phyloP scores from a whole-genome alignment of 176 grass and related monocot species.

The Elymus sibiricus region DNA sequence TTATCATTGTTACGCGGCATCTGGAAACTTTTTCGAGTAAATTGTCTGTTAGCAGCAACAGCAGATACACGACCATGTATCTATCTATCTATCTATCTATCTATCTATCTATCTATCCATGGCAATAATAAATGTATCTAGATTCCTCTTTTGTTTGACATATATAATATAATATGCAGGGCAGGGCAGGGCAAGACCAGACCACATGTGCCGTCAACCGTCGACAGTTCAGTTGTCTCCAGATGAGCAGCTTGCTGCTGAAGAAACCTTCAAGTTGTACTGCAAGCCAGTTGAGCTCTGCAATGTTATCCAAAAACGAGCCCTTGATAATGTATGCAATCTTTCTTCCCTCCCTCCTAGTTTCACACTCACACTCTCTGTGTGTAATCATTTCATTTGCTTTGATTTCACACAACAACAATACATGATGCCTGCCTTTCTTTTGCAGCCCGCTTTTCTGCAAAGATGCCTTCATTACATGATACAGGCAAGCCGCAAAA shows the following conservation, averaged over 20 bases:
- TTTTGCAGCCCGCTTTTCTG: conserved; percentile 77
- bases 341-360: too few relatives aligned
- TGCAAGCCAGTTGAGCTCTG: conserved; percentile 88
- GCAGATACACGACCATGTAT: too few relatives aligned
- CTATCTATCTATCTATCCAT: too few relatives aligned
- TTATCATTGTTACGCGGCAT: too few relatives aligned
- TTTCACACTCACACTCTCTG: not conserved
- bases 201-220: conserved; percentile 67
- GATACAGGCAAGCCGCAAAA: conserved; percentile 64
- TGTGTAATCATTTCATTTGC: not conserved
- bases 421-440: not conserved
- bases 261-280: conserved; percentile 78
- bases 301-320: conserved; percentile 77
- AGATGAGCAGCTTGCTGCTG: conserved; percentile 72
- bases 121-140: too few relatives aligned
- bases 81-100: too few relatives aligned
- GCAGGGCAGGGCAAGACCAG: conserved; percentile 12
- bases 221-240: conserved; percentile 41
- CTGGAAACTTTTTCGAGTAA: too few relatives aligned
- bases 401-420: not conserved
- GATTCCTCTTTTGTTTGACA: not conserved
- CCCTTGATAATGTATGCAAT: conserved; percentile 62
- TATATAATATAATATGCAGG: conserved; percentile 29
- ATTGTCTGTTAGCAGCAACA: too few relatives aligned
- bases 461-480: conserved; percentile 88